Evolutionary conservation across 2,329 filamentous ascomycete genomes (phyloP), one percentile per base, ranked within the genome.

Genomic region (Daldinia eschscholtzii): DNA sequence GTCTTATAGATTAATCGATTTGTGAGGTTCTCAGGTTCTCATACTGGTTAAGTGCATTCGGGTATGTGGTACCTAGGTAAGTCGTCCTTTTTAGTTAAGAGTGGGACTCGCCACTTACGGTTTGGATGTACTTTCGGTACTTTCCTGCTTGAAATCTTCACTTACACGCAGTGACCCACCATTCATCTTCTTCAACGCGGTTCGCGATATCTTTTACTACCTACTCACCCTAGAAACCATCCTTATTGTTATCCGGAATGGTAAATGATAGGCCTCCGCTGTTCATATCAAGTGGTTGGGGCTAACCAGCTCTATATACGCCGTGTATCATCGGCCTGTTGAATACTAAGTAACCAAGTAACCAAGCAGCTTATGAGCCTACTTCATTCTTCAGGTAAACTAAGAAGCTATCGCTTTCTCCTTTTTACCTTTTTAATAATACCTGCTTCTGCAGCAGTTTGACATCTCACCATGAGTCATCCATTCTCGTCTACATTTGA

Each of bases 401-500:
- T 18, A 44, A 33, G 46, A 50, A 50, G 23, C 15, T 28, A 33
- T 30, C 26, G 30, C 6, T 20, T 46, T 44, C 28, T 39, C 41
- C 12, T 20, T 46, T 44, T 41, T 10, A 10, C 30, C 20, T 20
- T 55, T 60, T 39, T 3, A n/a, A 50, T 6, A 13, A 37, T 57
- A 13, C 41, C 6, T 13, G 33, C 4, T 13, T 4, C 20, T n/a
- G 28, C 18, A 18, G 20, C 20, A 23, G 20, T n/a, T 33, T 30
- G 20, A 2, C 3, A 64, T 62, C 20, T 65, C 64, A 69, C 53
- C 37, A 76, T 76, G 75, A 72, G 62, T 39, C 72, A 74, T 48
- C 70, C 56, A 26, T 73, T 72, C 28, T 75, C 74, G 15, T 73
- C 75, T 5, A 65, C 73, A 15, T 71, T 75, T 30, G 68, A 72